Evolutionary conservation across 257 asterid species (phyloP), one percentile per base, ranked within the genome.

Genomic region (Solanum peruvianum): DNA sequence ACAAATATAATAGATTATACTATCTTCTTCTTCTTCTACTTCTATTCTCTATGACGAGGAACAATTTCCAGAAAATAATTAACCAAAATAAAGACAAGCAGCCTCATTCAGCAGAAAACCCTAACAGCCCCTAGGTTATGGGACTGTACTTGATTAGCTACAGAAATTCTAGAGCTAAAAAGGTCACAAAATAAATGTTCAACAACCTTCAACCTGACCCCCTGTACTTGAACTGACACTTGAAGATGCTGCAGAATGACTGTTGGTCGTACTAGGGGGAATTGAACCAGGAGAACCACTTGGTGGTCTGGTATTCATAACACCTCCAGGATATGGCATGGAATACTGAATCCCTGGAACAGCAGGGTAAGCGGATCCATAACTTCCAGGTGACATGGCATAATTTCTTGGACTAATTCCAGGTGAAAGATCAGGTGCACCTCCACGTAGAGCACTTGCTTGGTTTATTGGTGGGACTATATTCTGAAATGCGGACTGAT

Each of bases 191-290:
- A 33, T 81, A 81, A 85, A 52, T 72, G 41, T 88, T 69, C 83
- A 83, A 84, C 92, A 87, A 95, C 99, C 99, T 96, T 94, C 99
- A 87, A 89, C 89, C 87, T 96, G 99, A 78, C 94, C 96, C 78
- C 94, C 96, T 16, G 96, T 92, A 87, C 93, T 91, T 81, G 94
- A 66, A 77, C 86, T 90, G 95, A 93, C 96, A 92, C 98, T 94
- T 88, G 98, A 95, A 93, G 98, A 93, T 93, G 97, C 96, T 92
- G 95, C 98, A 90, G 97, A 87, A 76, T 89, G 94, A 88, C 90
- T 91, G 91, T 87, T 91, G 90, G 94, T 90, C 77, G 91, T 90
- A 58, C 93, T 86, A 87, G 95, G 95, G 72, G 94, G 93, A 83
- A 88, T 87, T 86, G 98, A 88, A 77, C 96, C 91, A 45, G 96